Base-by-base conservation (phyloP, 2,329 filamentous ascomycete species). In the Dryadomyces quercivorus region DNA sequence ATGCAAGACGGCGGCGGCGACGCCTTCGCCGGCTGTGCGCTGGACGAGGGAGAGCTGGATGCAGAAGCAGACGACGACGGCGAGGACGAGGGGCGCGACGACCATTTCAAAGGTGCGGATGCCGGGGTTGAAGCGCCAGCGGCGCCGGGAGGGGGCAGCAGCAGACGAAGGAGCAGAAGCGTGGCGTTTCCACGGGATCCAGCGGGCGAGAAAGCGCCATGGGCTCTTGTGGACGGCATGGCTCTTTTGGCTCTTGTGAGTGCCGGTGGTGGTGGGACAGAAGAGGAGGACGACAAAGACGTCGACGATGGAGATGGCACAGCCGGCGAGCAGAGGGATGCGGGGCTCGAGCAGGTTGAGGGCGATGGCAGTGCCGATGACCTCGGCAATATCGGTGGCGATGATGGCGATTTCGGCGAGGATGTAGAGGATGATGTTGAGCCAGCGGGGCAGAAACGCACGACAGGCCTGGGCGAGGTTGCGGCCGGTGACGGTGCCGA, bases 361-460 rank as follows among this genome's bases (percentile, higher is more conserved):
- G 1, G 80, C 83, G 58, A 87, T 86, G 13, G 84, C 84, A 18
- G 81, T 85, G 51, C 84, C 84, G 59, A 87, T 86, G 20, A 86
- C 83, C 68, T 86, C 83, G 55, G 83, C 83, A 59, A 87, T 80
- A 64, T 87, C 84, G 0, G 84, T 87, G 0, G 84, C 84, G 53
- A 87, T 81, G 55, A 87, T 87, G 57, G 84, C 61, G 15, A 75
- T 69, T 65, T 87, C 84, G 1, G 82, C 78, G 58, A 87, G 70
- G 20, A 74, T 65, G 61, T 86, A 87, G 3, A 87, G 69, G 18
- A 72, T 62, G 47, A 77, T 74, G 58, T 82, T 84, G 54, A 86
- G 63, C 84, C 83, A 87, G 59, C 70, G 71, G 1, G 84, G 84
- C 15, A 86, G 71, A 63, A 83, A 82, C 9, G 75, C 79, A 38